Conservation (phyloP, 2,329 filamentous ascomycete species). For the Claviceps maximensis region DNA sequence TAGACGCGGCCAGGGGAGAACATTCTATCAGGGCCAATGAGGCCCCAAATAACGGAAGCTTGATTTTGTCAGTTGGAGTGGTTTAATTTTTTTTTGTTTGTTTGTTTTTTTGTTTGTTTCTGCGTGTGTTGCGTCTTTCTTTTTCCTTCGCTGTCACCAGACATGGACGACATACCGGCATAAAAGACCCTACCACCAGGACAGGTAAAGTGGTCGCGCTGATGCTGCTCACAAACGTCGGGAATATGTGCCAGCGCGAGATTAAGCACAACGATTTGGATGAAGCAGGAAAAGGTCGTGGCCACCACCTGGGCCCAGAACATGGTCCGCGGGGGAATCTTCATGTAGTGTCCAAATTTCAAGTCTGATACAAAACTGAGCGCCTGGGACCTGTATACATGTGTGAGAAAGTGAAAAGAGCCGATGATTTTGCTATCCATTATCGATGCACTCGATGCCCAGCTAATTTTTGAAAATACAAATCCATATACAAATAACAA, state of each 20-base stretch:
- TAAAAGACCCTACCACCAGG: slow-evolving; percentile 53
- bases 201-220: slow-evolving; percentile 48
- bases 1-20: slow-evolving; percentile 52
- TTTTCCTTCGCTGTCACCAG: neutral
- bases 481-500: neutral
- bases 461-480: no score
- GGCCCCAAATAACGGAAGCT: slow-evolving; percentile 55
- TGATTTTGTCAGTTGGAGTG: neutral
- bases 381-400: slow-evolving; percentile 35
- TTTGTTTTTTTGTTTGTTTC: neutral
- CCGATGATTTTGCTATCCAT: neutral
- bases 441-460: neutral
- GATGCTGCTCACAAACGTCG: slow-evolving; percentile 45
- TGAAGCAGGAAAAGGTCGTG: slow-evolving; percentile 51
- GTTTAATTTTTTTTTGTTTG: neutral
- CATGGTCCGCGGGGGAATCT: slow-evolving; percentile 52
- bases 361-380: slow-evolving; percentile 52
- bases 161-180: slow-evolving; percentile 28
- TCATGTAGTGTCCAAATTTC: slow-evolving; percentile 65
- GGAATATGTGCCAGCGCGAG: slow-evolving; percentile 47
- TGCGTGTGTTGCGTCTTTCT: neutral
- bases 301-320: slow-evolving; percentile 54
- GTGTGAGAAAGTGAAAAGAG: no score
- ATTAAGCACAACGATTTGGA: slow-evolving; percentile 53
- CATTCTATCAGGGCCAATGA: slow-evolving; percentile 49